These are phyloP conservation scores for Phyllosticta paracitricarpa DNA, from an alignment of 2,329 filamentous ascomycete species.

Conservation along the genomic window DNA sequence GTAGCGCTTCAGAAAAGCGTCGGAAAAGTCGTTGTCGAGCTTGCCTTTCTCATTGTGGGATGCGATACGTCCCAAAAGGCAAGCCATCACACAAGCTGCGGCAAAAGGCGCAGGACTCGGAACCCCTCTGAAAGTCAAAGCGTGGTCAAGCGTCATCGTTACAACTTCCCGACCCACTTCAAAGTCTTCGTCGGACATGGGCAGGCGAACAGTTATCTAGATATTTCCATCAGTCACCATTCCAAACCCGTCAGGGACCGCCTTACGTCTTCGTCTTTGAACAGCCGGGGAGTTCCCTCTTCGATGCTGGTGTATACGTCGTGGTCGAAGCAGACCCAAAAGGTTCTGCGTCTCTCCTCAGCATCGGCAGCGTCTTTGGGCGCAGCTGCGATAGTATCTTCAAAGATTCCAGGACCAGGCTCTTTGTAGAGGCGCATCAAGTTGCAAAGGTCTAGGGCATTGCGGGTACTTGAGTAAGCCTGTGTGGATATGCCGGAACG, in stretches of 20 bases:
- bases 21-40: conserved; percentile 76
- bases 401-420: conserved; percentile 72
- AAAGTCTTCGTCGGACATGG: conserved; percentile 75
- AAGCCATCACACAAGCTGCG: conserved; percentile 75
- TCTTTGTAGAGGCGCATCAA: conserved; percentile 91
- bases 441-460: conserved; percentile 68
- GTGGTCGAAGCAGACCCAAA: conserved; percentile 87
- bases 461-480: conserved; percentile 86
- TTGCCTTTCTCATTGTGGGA: conserved; percentile 62
- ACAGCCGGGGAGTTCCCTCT: conserved; percentile 91
- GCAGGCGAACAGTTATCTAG: conserved; percentile 71
- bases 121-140: conserved; percentile 61
- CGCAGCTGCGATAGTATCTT: conserved; percentile 82
- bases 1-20: conserved; percentile 93
- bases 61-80: conserved; percentile 81
- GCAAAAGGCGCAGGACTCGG: conserved; percentile 67
- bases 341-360: conserved; percentile 83
- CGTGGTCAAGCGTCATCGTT: conserved; percentile 59
- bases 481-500: conserved; percentile 96
- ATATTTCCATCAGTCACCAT: neutral
- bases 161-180: conserved; percentile 66
- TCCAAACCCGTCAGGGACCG: neutral
- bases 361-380: conserved; percentile 88
- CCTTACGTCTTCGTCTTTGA: conserved; percentile 75
- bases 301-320: conserved; percentile 93